These are phyloP conservation scores for Stephanodiscus minutulus DNA, from an alignment of 108 stramenopile species.

Conservation along the genomic window DNA sequence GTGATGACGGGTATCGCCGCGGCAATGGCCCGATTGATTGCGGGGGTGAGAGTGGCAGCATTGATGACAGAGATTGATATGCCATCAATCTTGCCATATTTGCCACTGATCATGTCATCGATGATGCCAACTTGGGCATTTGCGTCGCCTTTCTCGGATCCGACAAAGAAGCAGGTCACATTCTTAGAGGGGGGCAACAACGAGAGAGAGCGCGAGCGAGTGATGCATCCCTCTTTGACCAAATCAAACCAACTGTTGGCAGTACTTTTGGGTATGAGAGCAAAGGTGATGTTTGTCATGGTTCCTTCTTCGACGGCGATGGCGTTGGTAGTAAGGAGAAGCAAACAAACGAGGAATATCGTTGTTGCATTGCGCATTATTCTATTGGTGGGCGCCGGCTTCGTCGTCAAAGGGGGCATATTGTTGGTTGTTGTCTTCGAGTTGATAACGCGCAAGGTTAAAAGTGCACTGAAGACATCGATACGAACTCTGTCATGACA, in stretches of 20 bases:
- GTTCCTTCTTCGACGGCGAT: too few species aligned
- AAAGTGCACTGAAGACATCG: too few species aligned
- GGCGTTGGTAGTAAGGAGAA: too few species aligned
- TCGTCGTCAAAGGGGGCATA: too few species aligned
- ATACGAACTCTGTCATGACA: too few species aligned
- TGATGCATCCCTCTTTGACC: conserved; percentile 6
- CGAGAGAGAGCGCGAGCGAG: neutral
- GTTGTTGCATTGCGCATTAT: neutral
- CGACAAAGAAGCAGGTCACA: conserved; percentile 11
- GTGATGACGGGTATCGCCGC: conserved; percentile 31
- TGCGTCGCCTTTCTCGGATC: neutral
- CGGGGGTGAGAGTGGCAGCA: neutral
- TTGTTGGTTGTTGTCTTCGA: too few species aligned
- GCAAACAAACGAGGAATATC: too few species aligned
- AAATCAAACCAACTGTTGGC: neutral
- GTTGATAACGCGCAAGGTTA: too few species aligned
- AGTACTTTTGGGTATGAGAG: conserved; percentile 6
- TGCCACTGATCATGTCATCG: neutral
- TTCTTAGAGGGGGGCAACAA: neutral
- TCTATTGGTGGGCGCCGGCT: neutral
- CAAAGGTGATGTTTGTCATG: neutral
- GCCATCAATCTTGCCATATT: neutral
- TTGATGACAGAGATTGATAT: conserved; percentile 12
- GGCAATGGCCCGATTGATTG: neutral
- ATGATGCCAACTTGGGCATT: neutral